These are phyloP conservation scores for Aspergillus latus DNA, from an alignment of 2,329 filamentous ascomycete species.

Conservation along the genomic window DNA sequence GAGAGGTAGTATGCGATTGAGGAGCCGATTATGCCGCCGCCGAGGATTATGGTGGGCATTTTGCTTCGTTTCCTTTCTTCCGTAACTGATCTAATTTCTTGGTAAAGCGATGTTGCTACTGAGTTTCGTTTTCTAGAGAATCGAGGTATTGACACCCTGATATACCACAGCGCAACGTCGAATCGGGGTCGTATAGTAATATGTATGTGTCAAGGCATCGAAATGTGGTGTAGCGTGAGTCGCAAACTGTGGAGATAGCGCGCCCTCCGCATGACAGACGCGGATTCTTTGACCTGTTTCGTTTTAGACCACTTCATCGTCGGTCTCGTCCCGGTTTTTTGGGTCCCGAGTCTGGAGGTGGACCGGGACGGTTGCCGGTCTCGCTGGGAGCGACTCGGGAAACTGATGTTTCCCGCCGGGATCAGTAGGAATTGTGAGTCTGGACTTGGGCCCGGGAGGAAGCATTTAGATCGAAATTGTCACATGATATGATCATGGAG, in stretches of 20 bases:
- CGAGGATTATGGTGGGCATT: slow-evolving; percentile 64
- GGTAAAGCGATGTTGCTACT: not conserved
- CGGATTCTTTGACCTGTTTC: not conserved
- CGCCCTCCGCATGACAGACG: not conserved
- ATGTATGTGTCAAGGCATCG: not conserved
- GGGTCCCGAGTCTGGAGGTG: not conserved
- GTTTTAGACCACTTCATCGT: not conserved
- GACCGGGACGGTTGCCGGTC: too few species aligned
- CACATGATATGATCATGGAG: too few species aligned
- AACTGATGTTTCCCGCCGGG: not conserved
- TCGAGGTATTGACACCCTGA: not conserved
- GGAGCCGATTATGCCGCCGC: slow-evolving; percentile 68
- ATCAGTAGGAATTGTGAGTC: too few species aligned
- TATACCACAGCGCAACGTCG: not conserved
- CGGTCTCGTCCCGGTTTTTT: not conserved
- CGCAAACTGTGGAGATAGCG: not conserved
- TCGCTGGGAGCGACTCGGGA: not conserved
- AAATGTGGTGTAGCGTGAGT: not conserved
- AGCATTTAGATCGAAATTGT: not conserved
- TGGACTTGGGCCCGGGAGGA: not conserved
- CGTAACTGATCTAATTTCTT: not conserved
- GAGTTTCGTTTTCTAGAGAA: not conserved
- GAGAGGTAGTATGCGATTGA: slow-evolving; percentile 73
- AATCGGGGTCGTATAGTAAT: not conserved
- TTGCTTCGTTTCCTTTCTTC: slow-evolving; percentile 23